phyloP scores from a whole-genome alignment of 2,329 filamentous ascomycete species.

The Diaporthe capsici region DNA sequence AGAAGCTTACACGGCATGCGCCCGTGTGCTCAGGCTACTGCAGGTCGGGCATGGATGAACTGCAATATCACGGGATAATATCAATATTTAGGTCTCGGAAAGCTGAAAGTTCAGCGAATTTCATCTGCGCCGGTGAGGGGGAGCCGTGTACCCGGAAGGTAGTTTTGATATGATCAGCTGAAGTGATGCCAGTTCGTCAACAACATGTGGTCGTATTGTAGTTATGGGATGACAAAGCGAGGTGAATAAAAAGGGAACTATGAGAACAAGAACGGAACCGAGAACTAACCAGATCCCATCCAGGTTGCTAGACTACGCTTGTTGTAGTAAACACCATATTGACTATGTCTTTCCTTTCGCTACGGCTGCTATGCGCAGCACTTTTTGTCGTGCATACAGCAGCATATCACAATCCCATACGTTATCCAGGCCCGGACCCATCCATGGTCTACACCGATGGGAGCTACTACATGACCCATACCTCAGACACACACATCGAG shows the following conservation, averaged over 20 bases:
- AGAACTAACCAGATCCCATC: not conserved
- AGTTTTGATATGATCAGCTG: not conserved
- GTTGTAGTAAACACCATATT: not conserved
- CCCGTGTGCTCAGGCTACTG: not conserved
- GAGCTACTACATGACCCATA: constrained; percentile 29
- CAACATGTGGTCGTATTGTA: not conserved
- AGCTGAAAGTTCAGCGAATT: not conserved
- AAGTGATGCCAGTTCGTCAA: not conserved
- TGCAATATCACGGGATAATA: constrained; percentile 22
- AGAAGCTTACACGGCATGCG: not conserved
- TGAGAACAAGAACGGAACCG: not conserved
- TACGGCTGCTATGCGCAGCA: not conserved
- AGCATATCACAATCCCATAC: constrained; percentile 19
- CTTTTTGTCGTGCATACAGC: not conserved
- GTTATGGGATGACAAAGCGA: not conserved
- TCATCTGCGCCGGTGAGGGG: not conserved
- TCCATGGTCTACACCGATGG: constrained; percentile 12
- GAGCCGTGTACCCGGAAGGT: not conserved
- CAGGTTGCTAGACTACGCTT: not conserved
- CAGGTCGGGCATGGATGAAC: constrained; percentile 15
- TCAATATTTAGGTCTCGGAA: not conserved
- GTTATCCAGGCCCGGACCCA: constrained; percentile 11
- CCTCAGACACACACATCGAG: constrained; percentile 7
- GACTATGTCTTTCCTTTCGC: not conserved
- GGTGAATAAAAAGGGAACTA: not conserved